These are phyloP conservation scores for Penicillium concentricum DNA, from an alignment of 2,329 filamentous ascomycete species.

Conservation along the genomic window DNA sequence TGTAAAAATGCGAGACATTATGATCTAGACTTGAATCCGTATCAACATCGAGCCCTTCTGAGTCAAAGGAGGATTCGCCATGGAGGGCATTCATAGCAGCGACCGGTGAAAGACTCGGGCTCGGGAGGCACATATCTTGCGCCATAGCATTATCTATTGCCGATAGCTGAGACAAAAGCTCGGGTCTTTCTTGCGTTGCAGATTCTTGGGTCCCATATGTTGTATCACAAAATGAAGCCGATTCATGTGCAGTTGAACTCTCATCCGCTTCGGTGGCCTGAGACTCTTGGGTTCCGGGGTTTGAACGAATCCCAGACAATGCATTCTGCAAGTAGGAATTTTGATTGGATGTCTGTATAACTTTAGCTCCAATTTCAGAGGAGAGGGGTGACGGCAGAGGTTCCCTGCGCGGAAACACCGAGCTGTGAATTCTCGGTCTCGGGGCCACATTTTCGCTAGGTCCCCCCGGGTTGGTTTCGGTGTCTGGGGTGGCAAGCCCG, in stretches of 20 bases:
- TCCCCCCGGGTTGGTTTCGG: constrained; percentile 34
- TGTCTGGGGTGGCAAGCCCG: constrained; percentile 44
- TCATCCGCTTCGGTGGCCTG: constrained; percentile 12
- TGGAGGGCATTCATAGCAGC: constrained; percentile 68
- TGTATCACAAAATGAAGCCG: constrained; percentile 19
- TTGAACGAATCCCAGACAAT: constrained; percentile 4
- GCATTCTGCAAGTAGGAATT: constrained; percentile 20
- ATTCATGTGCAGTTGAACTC: constrained; percentile 11
- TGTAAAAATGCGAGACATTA: constrained; percentile 28
- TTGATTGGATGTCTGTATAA: constrained; percentile 1
- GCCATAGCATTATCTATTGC: constrained; percentile 68
- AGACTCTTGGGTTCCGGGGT: constrained; percentile 3
- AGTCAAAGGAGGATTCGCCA: constrained; percentile 45
- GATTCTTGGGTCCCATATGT: constrained; percentile 24
- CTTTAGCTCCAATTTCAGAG: constrained; percentile 29
- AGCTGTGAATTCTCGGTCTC: constrained; percentile 34
- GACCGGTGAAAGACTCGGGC: constrained; percentile 86
- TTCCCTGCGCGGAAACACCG: constrained; percentile 33
- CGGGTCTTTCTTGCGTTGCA: constrained; percentile 20
- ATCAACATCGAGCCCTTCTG: constrained; percentile 42
- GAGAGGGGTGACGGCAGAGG: constrained; percentile 35
- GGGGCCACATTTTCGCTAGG: constrained; percentile 27
- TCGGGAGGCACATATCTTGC: constrained; percentile 89
- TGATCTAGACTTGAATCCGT: constrained; percentile 47
- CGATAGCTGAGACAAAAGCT: constrained; percentile 39